Conservation (phyloP, 768 basidiomycete genomes). For the Coprinopsis sp. region DNA sequence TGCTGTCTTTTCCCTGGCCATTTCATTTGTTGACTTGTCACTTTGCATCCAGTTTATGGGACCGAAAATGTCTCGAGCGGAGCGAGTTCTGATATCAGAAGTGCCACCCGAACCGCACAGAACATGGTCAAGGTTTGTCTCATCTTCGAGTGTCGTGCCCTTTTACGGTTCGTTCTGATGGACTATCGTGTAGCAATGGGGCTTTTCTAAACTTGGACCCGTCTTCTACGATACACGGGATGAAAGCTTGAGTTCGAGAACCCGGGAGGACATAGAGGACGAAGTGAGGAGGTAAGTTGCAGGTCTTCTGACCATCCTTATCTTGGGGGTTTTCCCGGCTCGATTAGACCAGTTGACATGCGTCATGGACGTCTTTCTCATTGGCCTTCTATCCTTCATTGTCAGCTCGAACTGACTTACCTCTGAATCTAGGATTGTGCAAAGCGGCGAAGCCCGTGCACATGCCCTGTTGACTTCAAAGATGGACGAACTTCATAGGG, state of each 20-base stretch:
- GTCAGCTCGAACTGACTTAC: too few species aligned
- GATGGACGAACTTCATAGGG: constrained; percentile 72
- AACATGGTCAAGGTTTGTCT: constrained; percentile 82
- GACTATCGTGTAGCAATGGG: constrained; percentile 62
- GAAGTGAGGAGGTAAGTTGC: constrained; percentile 74
- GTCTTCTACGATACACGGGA: constrained; percentile 75
- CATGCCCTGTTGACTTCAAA: constrained; percentile 57
- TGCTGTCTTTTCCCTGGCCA: constrained; percentile 7
- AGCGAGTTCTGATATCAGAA: constrained; percentile 80
- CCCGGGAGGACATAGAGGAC: constrained; percentile 80
- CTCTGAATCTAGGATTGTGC: constrained; percentile 45
- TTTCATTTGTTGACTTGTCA: constrained; percentile 14
- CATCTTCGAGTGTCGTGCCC: constrained; percentile 6
- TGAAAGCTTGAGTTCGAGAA: constrained; percentile 64
- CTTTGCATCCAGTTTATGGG: constrained; percentile 64
- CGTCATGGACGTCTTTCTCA: too few species aligned
- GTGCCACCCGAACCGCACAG: constrained; percentile 75
- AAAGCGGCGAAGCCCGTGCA: constrained; percentile 65
- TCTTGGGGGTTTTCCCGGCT: background rate
- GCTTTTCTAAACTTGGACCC: constrained; percentile 82
- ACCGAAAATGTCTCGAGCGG: constrained; percentile 86
- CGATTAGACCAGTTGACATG: too few species aligned
- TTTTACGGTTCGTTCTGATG: constrained; percentile 7
- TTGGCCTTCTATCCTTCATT: too few species aligned
- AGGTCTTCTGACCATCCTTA: constrained; percentile 2